Evolutionary conservation across 768 basidiomycete genomes (phyloP).

Genomic region (Psilocybe sp.): DNA sequence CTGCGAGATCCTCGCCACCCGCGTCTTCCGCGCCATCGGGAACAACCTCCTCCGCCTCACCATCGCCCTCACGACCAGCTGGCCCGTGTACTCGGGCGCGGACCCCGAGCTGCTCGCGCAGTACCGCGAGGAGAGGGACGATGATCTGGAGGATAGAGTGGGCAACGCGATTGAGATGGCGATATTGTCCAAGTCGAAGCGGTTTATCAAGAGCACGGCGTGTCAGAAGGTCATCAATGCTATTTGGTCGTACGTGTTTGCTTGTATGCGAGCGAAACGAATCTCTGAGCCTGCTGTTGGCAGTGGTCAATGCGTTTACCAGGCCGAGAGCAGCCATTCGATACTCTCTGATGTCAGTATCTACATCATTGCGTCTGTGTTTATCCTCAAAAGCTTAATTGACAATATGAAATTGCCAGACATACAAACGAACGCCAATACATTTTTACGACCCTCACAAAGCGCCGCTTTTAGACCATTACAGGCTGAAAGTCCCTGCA

Average conservation of each 20-base stretch:
- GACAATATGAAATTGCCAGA: slow-evolving; percentile 39
- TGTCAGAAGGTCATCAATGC: slow-evolving; percentile 89
- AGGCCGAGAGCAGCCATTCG: slow-evolving; percentile 81
- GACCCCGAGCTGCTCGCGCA: slow-evolving; percentile 54
- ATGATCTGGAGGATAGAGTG: slow-evolving; percentile 72
- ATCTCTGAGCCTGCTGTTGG: too few relatives aligned
- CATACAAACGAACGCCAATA: slow-evolving; percentile 88
- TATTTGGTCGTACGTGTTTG: slow-evolving; percentile 64
- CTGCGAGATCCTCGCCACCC: slow-evolving; percentile 88
- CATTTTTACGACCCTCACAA: slow-evolving; percentile 94
- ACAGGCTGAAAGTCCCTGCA: slow-evolving; percentile 91
- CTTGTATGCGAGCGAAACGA: background rate
- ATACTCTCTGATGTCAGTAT: slow-evolving; percentile 81
- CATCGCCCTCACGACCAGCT: slow-evolving; percentile 70
- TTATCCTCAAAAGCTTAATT: slow-evolving; percentile 1
- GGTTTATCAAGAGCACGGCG: slow-evolving; percentile 85
- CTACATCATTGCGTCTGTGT: background rate
- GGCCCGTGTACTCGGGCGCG: slow-evolving; percentile 80
- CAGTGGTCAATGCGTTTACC: slow-evolving; percentile 92
- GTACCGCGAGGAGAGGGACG: slow-evolving; percentile 62
- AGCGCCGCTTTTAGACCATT: slow-evolving; percentile 93
- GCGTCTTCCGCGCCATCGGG: slow-evolving; percentile 70
- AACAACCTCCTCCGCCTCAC: slow-evolving; percentile 67
- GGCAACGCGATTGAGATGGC: slow-evolving; percentile 95
- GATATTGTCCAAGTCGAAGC: slow-evolving; percentile 81